Base-by-base conservation (phyloP, 163 green algal genomes). In the Scenedesmus sp. region DNA sequence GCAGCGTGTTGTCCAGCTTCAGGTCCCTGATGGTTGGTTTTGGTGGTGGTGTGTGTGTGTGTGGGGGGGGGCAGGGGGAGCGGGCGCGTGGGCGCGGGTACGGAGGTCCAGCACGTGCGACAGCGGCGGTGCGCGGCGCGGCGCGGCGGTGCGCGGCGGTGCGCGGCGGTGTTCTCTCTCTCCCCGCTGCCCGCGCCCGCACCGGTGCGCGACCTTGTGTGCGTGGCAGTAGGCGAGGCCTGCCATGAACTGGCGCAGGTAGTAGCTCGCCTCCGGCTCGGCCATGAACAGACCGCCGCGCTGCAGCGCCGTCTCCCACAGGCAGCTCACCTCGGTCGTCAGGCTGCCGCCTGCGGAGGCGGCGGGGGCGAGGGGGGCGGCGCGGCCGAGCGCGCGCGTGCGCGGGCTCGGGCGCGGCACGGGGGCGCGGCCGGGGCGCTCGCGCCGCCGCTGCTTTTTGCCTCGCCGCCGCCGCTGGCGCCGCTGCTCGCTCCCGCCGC, bases 191-290 rank as follows among this genome's bases (percentile, higher is more conserved):
- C 26, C 33, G 14, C 26, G 24, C 31, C 1, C 26, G 5, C 29
- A 80, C 58, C 69, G 78, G 60, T 79, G 63, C 47, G 50, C 57
- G 14, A 87, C 78, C 22, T 71, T 67, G 47, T 81, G 69, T 17
- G 36, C 74, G 67, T 98, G 94, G 86, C 93, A 95, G 86, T 95
- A 95, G 69, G 93, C 90, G 2, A 98, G 84, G 1, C 91, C 92
- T 18, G 81, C 73, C 24, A 98, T 84, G 57, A 97, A 89, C 88
- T 98, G 94, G 78, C 91, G 87, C 85, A 97, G 95, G 67, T 95
- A 89, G 85, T 90, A 97, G 0, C 83, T 83, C 0, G 94, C 91
- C 60, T 94, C 84, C 47, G 94, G 86, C 83, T 97, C 94, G 15
- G 42, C 33, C 64, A 97, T 75, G 57, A 93, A 92, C 48, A 98